Conservation (phyloP, 2,329 filamentous ascomycete species). For the Aspergillus thermomutatus region DNA sequence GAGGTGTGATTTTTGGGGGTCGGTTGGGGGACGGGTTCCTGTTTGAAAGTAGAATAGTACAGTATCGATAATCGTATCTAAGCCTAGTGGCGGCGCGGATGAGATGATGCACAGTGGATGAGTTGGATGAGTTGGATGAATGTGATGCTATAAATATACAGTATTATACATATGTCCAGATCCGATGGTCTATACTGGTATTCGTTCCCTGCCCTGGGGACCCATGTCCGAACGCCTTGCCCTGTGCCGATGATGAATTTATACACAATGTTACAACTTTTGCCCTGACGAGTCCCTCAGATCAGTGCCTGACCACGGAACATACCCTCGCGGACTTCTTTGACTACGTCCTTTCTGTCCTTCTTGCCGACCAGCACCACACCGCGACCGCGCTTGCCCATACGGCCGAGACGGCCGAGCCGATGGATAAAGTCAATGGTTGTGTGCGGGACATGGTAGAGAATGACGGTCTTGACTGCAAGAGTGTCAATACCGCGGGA, state of each 20-base stretch:
- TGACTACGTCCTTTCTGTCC: slow-evolving; percentile 84
- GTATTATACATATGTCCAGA: slow-evolving; percentile 4
- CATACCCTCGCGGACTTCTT: slow-evolving; percentile 88
- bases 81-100: neutral
- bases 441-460: slow-evolving; percentile 97
- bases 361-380: slow-evolving; percentile 87
- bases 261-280: slow-evolving; percentile 14
- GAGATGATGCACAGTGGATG: neutral
- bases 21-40: slow-evolving; percentile 45
- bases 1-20: slow-evolving; percentile 55
- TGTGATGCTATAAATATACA: slow-evolving; percentile 1
- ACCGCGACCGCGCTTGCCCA: slow-evolving; percentile 84
- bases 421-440: slow-evolving; percentile 98
- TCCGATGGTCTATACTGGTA: slow-evolving; percentile 1
- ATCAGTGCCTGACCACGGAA: slow-evolving; percentile 76
- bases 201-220: neutral
- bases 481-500: slow-evolving; percentile 93
- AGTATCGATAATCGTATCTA: neutral
- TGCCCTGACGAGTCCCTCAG: slow-evolving; percentile 36
- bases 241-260: neutral
- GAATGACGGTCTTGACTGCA: slow-evolving; percentile 82
- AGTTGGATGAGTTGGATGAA: neutral
- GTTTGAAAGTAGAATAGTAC: slow-evolving; percentile 30
- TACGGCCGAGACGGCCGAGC: slow-evolving; percentile 83
- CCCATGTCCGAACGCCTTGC: slow-evolving; percentile 3